phyloP scores from a whole-genome alignment of 495 filamentous ascomycete species.

The Chaetomium tenue region DNA sequence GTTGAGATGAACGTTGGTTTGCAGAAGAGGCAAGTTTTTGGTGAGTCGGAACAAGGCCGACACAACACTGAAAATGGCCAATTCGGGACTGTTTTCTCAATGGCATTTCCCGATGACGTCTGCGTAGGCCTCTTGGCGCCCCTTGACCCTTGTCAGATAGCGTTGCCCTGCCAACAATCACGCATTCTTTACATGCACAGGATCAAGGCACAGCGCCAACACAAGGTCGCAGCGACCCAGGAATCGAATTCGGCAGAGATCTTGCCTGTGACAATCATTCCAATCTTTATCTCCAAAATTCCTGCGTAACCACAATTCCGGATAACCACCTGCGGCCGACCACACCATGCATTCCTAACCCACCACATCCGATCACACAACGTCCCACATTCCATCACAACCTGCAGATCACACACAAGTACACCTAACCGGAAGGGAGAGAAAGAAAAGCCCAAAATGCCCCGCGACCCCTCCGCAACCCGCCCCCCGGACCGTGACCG shows the following conservation, averaged over 20 bases:
- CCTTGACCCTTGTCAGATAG: constrained; percentile 14
- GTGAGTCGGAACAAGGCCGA: not conserved
- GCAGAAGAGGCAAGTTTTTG: not conserved
- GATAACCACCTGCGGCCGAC: not conserved
- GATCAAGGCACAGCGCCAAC: constrained; percentile 6
- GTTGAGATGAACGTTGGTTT: not conserved
- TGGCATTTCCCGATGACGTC: constrained; percentile 5
- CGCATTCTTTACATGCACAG: constrained; percentile 25
- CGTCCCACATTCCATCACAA: not conserved
- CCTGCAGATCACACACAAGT: too few species aligned
- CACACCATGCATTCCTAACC: constrained; percentile 16
- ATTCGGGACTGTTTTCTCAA: not conserved
- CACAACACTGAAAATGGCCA: not conserved
- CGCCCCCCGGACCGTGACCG: constrained; percentile 1
- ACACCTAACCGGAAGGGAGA: too few species aligned
- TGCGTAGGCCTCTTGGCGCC: not conserved
- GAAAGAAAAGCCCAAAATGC: constrained; percentile 11
- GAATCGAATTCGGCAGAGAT: constrained; percentile 21
- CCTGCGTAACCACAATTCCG: not conserved
- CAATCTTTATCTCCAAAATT: not conserved
- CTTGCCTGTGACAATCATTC: not conserved
- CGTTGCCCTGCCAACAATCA: constrained; percentile 45
- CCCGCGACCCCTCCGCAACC: constrained; percentile 20
- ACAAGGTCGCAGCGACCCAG: constrained; percentile 10
- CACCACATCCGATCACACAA: not conserved